phyloP scores from a whole-genome alignment of 2,329 filamentous ascomycete species.

The Shiraia sp. region DNA sequence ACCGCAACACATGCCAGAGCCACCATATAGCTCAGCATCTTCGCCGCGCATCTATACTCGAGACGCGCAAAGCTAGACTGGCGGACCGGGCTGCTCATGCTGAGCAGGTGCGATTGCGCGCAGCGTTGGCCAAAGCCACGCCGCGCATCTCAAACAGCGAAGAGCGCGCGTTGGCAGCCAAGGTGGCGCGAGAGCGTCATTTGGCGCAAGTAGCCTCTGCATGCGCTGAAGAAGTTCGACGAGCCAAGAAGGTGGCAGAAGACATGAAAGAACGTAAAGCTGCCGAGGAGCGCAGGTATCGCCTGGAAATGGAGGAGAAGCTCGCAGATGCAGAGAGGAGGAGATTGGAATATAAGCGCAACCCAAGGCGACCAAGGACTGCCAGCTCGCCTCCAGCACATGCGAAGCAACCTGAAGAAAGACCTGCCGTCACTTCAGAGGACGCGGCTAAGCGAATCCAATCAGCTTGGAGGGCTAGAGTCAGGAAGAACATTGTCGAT shows the following conservation, averaged over 20 bases:
- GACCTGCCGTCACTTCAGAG: conserved; percentile 56
- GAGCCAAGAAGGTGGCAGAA: conserved; percentile 81
- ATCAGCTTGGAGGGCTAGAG: conserved; percentile 67
- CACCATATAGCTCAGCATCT: conserved; percentile 79
- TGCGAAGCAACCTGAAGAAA: conserved; percentile 35
- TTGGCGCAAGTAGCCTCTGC: conserved; percentile 79
- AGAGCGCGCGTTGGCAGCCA: conserved; percentile 75
- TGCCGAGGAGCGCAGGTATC: conserved; percentile 70
- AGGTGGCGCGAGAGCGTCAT: conserved; percentile 78
- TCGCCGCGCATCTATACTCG: conserved; percentile 77
- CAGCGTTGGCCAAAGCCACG: conserved; percentile 72
- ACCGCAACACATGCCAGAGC: conserved; percentile 65
- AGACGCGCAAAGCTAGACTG: conserved; percentile 77
- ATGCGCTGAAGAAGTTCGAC: conserved; percentile 81
- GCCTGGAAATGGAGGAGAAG: conserved; percentile 77
- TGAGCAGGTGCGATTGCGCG: conserved; percentile 78
- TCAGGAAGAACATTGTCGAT: conserved; percentile 63
- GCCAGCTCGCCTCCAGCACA: conserved; percentile 57
- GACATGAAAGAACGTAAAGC: conserved; percentile 80
- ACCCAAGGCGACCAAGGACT: conserved; percentile 61
- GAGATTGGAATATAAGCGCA: conserved; percentile 59
- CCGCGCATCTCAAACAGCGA: conserved; percentile 70
- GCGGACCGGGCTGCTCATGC: conserved; percentile 81
- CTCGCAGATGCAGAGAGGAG: conserved; percentile 76
- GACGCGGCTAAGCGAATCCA: conserved; percentile 70